phyloP scores from a whole-genome alignment of 305 asterid genomes.

The Rubia peregrina region DNA sequence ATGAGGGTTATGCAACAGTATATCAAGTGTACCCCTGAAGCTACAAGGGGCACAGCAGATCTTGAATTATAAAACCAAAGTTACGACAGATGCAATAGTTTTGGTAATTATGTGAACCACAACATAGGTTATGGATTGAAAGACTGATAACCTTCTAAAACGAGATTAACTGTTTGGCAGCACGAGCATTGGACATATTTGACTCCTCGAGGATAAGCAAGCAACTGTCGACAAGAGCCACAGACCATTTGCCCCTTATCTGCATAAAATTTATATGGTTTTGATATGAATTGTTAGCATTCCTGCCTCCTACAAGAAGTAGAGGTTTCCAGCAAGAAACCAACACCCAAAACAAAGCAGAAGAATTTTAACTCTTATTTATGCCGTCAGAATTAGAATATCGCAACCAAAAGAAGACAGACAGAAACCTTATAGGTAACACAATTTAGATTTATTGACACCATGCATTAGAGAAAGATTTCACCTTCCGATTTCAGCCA shows the following conservation, averaged over 20 bases:
- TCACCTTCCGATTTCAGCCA: neutral
- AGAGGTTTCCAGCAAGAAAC: neutral
- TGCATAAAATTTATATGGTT: conserved; percentile 1
- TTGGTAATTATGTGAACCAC: neutral
- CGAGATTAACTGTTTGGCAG: conserved; percentile 80
- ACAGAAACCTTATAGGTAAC: neutral
- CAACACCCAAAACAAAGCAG: neutral
- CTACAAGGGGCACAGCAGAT: neutral
- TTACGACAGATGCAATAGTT: neutral
- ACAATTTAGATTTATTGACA: neutral
- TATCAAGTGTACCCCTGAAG: neutral
- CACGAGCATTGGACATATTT: conserved; percentile 73
- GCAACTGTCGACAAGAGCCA: conserved; percentile 77
- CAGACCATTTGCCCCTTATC: conserved; percentile 73
- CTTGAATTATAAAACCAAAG: neutral
- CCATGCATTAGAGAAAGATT: neutral
- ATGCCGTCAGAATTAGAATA: neutral
- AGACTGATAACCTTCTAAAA: conserved; percentile 61
- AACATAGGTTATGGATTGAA: neutral
- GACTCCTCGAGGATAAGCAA: conserved; percentile 72
- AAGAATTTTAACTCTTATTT: neutral
- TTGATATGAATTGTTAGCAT: neutral
- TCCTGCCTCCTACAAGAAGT: conserved; percentile 3
- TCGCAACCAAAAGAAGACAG: neutral
- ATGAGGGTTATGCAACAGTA: neutral